These are phyloP conservation scores for Citrus medica DNA, from an alignment of 345 rosid species.

Conservation along the genomic window DNA sequence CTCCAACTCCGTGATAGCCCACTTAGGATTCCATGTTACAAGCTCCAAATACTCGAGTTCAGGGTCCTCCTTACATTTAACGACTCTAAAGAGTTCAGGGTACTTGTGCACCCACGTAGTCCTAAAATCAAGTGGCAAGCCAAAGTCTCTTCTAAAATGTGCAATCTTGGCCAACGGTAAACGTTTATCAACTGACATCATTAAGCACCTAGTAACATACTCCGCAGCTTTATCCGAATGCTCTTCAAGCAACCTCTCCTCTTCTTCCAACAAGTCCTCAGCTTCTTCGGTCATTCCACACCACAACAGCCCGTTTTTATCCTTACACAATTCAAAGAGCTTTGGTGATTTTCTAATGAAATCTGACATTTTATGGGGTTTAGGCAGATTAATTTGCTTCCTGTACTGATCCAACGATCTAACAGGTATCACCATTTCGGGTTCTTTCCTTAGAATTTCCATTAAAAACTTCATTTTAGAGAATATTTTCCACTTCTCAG, in stretches of 20 bases:
- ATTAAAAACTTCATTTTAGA: slow-evolving; percentile 58
- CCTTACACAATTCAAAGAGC: slow-evolving; percentile 74
- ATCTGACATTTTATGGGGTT: slow-evolving; percentile 62
- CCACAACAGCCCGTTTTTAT: slow-evolving; percentile 67
- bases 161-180: slow-evolving; percentile 66
- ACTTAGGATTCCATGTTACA: slow-evolving; percentile 71
- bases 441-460: slow-evolving; percentile 66
- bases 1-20: slow-evolving; percentile 86
- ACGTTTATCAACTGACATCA: slow-evolving; percentile 68
- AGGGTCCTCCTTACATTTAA: slow-evolving; percentile 35
- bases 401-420: slow-evolving; percentile 54
- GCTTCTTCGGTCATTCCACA: slow-evolving; percentile 72
- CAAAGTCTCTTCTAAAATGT: slow-evolving; percentile 79
- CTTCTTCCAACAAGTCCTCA: slow-evolving; percentile 61
- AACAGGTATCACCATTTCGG: slow-evolving; percentile 63
- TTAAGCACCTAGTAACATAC: slow-evolving; percentile 69
- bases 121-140: slow-evolving; percentile 76
- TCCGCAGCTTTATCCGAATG: slow-evolving; percentile 67
- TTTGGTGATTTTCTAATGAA: slow-evolving; percentile 70
- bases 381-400: slow-evolving; percentile 56
- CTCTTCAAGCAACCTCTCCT: slow-evolving; percentile 56
- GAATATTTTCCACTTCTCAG: slow-evolving; percentile 69
- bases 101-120: slow-evolving; percentile 60
- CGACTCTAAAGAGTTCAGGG: slow-evolving; percentile 65
- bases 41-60: slow-evolving; percentile 59